Conservation (phyloP, 2,329 filamentous ascomycete genomes). For the Clonostachys rosea region DNA sequence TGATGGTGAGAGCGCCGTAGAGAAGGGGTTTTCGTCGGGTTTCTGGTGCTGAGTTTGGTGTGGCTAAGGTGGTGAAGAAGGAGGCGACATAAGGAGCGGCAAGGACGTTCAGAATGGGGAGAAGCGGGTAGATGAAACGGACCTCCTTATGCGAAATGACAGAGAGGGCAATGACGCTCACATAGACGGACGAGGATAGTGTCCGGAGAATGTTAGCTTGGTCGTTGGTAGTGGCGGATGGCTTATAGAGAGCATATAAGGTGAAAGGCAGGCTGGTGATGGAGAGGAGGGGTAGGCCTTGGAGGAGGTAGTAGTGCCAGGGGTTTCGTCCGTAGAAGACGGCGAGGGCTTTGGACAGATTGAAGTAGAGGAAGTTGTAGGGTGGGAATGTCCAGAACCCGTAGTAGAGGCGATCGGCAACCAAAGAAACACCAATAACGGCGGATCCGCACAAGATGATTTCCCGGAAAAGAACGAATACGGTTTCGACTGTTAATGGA, state of each 20-base stretch:
- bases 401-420: constrained; percentile 77
- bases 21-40: constrained; percentile 53
- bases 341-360: constrained; percentile 80
- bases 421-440: constrained; percentile 58
- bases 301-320: constrained; percentile 88
- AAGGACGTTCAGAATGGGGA: constrained; percentile 81
- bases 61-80: constrained; percentile 52
- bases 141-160: constrained; percentile 93
- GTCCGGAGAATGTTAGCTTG: constrained; percentile 26
- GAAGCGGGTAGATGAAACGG: constrained; percentile 89
- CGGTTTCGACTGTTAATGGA: constrained; percentile 33
- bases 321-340: constrained; percentile 90
- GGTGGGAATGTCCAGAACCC: constrained; percentile 84
- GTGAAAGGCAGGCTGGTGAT: constrained; percentile 80
- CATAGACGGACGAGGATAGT: constrained; percentile 52
- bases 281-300: constrained; percentile 82
- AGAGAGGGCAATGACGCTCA: constrained; percentile 62
- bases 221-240: constrained; percentile 21
- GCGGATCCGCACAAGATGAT: constrained; percentile 56
- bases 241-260: constrained; percentile 56
- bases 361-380: constrained; percentile 84
- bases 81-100: constrained; percentile 61
- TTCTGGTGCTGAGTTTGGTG: constrained; percentile 15
- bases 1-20: constrained; percentile 54
- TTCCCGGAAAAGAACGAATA: constrained; percentile 57